These are phyloP conservation scores for Oidiodendron maius DNA, from an alignment of 495 filamentous ascomycete genomes.

Conservation along the genomic window DNA sequence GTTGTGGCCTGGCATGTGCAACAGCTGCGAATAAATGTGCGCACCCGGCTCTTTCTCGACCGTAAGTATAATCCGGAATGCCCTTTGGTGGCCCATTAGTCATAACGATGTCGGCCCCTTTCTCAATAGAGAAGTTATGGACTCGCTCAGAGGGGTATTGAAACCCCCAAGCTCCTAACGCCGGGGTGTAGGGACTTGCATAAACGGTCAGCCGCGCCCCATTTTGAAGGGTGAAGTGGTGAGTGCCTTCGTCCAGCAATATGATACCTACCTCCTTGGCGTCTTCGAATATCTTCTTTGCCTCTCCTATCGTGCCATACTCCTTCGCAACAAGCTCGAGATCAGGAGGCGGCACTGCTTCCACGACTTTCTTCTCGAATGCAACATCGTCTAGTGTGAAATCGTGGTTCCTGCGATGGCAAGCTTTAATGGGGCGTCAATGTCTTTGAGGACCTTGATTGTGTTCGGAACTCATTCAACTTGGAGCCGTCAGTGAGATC, in stretches of 20 bases:
- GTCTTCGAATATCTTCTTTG: conserved; percentile 32
- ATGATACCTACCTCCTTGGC: conserved; percentile 47
- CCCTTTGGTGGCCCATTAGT: conserved; percentile 68
- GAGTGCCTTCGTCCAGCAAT: conserved; percentile 62
- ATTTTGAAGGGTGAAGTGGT: conserved; percentile 48
- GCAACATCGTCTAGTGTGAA: conserved; percentile 62
- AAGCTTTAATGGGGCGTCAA: conserved; percentile 64
- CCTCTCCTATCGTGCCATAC: conserved; percentile 18
- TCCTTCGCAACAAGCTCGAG: conserved; percentile 20
- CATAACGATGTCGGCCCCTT: conserved; percentile 52
- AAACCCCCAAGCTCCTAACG: conserved; percentile 56
- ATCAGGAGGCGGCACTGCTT: conserved; percentile 12
- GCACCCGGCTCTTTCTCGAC: conserved; percentile 44
- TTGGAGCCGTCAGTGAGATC: conserved; percentile 60
- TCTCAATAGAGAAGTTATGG: conserved; percentile 23
- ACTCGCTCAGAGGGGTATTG: conserved; percentile 47
- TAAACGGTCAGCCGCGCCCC: conserved; percentile 60
- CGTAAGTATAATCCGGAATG: conserved; percentile 43
- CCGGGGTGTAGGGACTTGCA: conserved; percentile 63
- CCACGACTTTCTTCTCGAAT: not conserved
- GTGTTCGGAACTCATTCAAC: conserved; percentile 39
- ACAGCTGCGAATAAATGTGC: conserved; percentile 49
- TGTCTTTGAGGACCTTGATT: conserved; percentile 46
- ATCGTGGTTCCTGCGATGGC: conserved; percentile 79
- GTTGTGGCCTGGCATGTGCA: conserved; percentile 41